Evolutionary conservation across 1,139 yeast species (phyloP).

Genomic region (Chernovozyma sophiae-reginae): DNA sequence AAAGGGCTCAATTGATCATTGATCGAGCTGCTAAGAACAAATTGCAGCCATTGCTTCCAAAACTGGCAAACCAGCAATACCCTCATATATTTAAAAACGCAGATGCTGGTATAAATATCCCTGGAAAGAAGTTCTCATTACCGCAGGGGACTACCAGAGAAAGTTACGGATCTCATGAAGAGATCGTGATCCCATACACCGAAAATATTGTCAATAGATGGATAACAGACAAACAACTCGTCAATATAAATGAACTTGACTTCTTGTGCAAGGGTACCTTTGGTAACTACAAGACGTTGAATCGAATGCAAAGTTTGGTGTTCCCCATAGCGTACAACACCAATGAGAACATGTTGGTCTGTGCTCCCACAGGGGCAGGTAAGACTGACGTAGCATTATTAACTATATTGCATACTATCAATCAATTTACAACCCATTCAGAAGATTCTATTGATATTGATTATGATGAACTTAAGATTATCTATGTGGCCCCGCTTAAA

Average conservation of each 20-base stretch:
- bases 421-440: constrained; percentile 53
- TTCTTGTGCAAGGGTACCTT: constrained; percentile 81
- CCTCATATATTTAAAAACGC: constrained; percentile 84
- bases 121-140: constrained; percentile 74
- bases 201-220: constrained; percentile 42
- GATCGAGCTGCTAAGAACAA: constrained; percentile 52
- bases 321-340: constrained; percentile 90
- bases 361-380: constrained; percentile 99
- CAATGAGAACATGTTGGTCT: constrained; percentile 91
- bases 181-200: constrained; percentile 77
- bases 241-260: constrained; percentile 63
- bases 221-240: constrained; percentile 51
- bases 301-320: constrained; percentile 88
- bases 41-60: constrained; percentile 47
- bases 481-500: constrained; percentile 93
- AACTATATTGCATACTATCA: constrained; percentile 76
- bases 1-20: constrained; percentile 53
- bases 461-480: constrained; percentile 80
- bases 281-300: constrained; percentile 68
- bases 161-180: constrained; percentile 66
- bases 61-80: constrained; percentile 49
- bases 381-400: constrained; percentile 94
- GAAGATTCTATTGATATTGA: constrained; percentile 60
- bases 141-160: constrained; percentile 80
- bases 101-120: constrained; percentile 59